Conservation (phyloP, 805 yeast genomes). For the Kodamaea restingae region DNA sequence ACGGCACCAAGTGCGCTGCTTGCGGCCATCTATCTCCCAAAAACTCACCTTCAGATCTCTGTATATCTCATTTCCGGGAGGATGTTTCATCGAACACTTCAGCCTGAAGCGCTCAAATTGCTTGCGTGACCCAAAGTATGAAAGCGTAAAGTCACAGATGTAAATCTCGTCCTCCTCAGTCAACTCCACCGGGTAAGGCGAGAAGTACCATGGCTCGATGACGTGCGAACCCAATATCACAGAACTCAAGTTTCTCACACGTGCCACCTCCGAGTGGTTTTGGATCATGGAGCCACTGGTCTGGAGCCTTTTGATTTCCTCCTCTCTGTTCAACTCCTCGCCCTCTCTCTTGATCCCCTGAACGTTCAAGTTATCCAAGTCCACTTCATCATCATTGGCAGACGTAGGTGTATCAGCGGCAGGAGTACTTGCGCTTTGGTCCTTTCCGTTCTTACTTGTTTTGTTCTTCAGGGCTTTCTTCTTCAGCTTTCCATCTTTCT, state of each 20-base stretch:
- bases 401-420: constrained; percentile 19
- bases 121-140: constrained; percentile 82
- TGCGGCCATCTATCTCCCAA: constrained; percentile 95
- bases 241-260: constrained; percentile 77
- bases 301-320: constrained; percentile 85
- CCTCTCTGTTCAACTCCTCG: constrained; percentile 78
- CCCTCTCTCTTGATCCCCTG: constrained; percentile 69
- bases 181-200: constrained; percentile 93
- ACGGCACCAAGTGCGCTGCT: constrained; percentile 96
- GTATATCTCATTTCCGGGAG: constrained; percentile 97
- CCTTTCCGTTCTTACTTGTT: constrained; percentile 16
- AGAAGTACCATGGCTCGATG: constrained; percentile 98
- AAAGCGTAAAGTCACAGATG: constrained; percentile 86
- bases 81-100: constrained; percentile 87
- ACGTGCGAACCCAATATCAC: constrained; percentile 85
- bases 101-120: constrained; percentile 90
- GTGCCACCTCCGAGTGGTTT: constrained; percentile 75
- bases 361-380: constrained; percentile 76
- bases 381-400: constrained; percentile 64
- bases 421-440: constrained; percentile 18
- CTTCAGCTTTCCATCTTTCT: constrained; percentile 27
- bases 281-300: constrained; percentile 98
- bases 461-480: constrained; percentile 19
- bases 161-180: constrained; percentile 89
- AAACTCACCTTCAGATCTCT: constrained; percentile 90